A percentile compares a stretch with the other conserved stretches of the same genome.
phyloP scores from a whole-genome alignment of 441 rosid species.

The Populus hybrid region DNA sequence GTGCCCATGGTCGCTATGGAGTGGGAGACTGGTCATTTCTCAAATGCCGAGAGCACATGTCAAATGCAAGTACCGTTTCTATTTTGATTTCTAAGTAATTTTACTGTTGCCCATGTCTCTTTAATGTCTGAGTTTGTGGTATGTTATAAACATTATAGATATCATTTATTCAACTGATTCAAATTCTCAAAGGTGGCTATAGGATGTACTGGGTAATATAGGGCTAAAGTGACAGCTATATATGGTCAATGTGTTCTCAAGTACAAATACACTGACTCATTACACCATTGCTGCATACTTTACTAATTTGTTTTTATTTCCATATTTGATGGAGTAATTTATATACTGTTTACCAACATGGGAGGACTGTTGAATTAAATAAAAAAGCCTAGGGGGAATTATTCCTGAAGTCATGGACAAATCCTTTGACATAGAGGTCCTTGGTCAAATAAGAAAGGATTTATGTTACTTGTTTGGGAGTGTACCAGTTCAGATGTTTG shows the following conservation, averaged over 20 bases:
- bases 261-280: background rate
- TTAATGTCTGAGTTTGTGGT: background rate
- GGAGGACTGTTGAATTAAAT: background rate
- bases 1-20: slow-evolving; percentile 92
- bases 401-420: background rate
- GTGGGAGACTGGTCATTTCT: slow-evolving; percentile 77
- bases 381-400: background rate
- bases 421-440: background rate
- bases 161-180: background rate
- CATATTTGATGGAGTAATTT: background rate
- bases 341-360: background rate
- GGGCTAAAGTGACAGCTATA: background rate
- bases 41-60: slow-evolving; percentile 83
- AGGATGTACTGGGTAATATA: background rate
- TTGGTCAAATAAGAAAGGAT: too few species aligned
- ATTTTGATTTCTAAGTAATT: slow-evolving; percentile 7
- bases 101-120: background rate
- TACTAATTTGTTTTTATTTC: background rate
- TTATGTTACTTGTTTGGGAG: too few species aligned
- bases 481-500: too few species aligned
- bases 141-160: background rate
- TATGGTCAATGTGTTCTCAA: background rate
- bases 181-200: background rate
- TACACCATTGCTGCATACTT: background rate
- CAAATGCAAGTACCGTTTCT: slow-evolving; percentile 54